A percentile compares a stretch with the other conserved stretches of the same genome.
phyloP scores from a whole-genome alignment of 768 basidiomycete species.

The Suillus sp. region DNA sequence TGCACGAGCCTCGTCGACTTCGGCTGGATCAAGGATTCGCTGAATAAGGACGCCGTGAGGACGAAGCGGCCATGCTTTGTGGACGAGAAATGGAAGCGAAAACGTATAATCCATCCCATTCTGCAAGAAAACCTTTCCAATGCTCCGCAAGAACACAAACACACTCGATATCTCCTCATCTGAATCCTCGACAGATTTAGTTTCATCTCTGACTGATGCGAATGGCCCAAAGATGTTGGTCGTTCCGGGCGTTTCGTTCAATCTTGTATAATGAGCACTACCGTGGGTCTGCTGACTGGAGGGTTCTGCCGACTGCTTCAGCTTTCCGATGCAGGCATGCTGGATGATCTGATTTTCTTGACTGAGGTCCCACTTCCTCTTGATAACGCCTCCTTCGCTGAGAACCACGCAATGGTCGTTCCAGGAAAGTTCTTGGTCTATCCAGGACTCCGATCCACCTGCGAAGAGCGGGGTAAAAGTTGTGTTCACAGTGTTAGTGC shows the following conservation, averaged over 20 bases:
- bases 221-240: constrained; percentile 45
- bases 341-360: constrained; percentile 73
- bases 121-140: constrained; percentile 68
- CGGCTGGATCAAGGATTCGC: constrained; percentile 65
- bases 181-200: constrained; percentile 37
- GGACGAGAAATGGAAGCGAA: constrained; percentile 78
- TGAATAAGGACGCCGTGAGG: constrained; percentile 84
- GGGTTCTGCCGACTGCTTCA: constrained; percentile 52
- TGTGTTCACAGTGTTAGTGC: constrained; percentile 42
- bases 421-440: constrained; percentile 75
- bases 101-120: constrained; percentile 79
- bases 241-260: constrained; percentile 20
- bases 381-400: constrained; percentile 66
- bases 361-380: constrained; percentile 74
- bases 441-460: constrained; percentile 41
- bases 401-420: constrained; percentile 62
- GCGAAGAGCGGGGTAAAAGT: constrained; percentile 46
- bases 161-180: constrained; percentile 54
- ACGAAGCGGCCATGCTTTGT: constrained; percentile 74
- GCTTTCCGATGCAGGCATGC: constrained; percentile 76
- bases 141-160: constrained; percentile 77
- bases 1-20: constrained; percentile 65
- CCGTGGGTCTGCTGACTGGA: constrained; percentile 27
- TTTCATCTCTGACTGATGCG: constrained; percentile 27
- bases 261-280: constrained; percentile 32